Percentiles rank a stretch among this genome's conserved stretches.
phyloP scores from a whole-genome alignment of 768 basidiomycete species.

The Mycena alexandri region DNA sequence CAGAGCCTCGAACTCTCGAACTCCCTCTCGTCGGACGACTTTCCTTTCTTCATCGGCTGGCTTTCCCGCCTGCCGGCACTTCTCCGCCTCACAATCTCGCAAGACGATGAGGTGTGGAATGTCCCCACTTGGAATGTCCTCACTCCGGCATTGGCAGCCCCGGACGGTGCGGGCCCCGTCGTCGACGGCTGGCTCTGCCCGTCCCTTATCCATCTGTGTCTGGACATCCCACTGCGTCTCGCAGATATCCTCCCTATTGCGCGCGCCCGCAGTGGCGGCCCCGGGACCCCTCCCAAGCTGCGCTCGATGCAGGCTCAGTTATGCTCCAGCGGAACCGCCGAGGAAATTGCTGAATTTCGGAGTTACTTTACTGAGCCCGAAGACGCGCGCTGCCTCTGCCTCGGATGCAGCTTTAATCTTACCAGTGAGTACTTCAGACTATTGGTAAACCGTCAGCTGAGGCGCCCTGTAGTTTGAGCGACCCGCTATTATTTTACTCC shows the following conservation, averaged over 20 bases:
- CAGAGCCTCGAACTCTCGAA: conserved; percentile 46
- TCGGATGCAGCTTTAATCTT: conserved; percentile 28
- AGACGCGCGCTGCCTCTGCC: conserved; percentile 28
- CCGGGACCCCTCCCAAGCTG: conserved; percentile 32
- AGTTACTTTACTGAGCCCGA: conserved; percentile 22
- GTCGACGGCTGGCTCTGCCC: conserved; percentile 46
- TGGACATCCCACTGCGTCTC: conserved; percentile 37
- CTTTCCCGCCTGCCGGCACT: conserved; percentile 46
- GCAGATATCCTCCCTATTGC: conserved; percentile 40
- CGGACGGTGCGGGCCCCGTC: conserved; percentile 32
- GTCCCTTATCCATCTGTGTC: conserved; percentile 40
- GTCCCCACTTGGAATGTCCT: conserved; percentile 32
- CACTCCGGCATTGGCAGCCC: conserved; percentile 41
- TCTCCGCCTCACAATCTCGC: conserved; percentile 41
- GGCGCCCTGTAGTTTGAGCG: too few species aligned
- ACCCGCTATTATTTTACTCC: too few species aligned
- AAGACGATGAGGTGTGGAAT: conserved; percentile 35
- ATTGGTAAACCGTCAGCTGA: too few species aligned
- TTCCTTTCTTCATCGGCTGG: conserved; percentile 47
- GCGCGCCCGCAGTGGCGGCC: conserved; percentile 35
- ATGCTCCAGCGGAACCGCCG: conserved; percentile 39
- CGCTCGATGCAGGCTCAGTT: conserved; percentile 41
- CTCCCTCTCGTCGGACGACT: conserved; percentile 39
- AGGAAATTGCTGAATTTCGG: conserved; percentile 37
- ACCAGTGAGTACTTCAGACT: background rate